phyloP scores from a whole-genome alignment of 176 grass and related monocot genomes.

The Carex pumila region DNA sequence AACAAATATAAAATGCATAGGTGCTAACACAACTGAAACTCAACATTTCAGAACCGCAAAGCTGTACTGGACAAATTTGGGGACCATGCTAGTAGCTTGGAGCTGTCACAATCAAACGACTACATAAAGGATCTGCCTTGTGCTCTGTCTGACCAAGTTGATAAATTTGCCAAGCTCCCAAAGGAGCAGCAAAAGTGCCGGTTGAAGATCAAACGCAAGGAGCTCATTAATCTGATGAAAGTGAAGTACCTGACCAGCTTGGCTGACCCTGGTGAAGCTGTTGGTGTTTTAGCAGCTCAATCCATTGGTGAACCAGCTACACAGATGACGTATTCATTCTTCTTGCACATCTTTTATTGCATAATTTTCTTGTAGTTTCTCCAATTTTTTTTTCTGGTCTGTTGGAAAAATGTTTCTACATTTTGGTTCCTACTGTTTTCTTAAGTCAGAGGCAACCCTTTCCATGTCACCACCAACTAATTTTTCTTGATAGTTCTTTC shows the following conservation, averaged over 20 bases:
- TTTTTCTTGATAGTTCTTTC: background rate
- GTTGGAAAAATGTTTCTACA: background rate
- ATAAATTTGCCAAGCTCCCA: constrained; percentile 14
- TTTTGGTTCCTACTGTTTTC: background rate
- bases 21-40: background rate
- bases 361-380: background rate
- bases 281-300: constrained; percentile 89
- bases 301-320: constrained; percentile 96
- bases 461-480: background rate
- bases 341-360: background rate
- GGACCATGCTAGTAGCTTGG: background rate
- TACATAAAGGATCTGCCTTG: constrained; percentile 38
- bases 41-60: constrained; percentile 38
- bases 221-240: constrained; percentile 48
- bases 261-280: constrained; percentile 74
- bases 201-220: constrained; percentile 24
- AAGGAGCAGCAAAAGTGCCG: constrained; percentile 13
- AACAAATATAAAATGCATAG: background rate
- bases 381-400: background rate
- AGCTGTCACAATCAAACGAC: constrained; percentile 22
- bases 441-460: background rate
- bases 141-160: constrained; percentile 1
- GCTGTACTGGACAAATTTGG: constrained; percentile 40
- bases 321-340: constrained; percentile 85
- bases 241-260: constrained; percentile 68